Evolutionary conservation across 2,329 filamentous ascomycete genomes (phyloP).

Genomic region (Fusarium euwallaceae): DNA sequence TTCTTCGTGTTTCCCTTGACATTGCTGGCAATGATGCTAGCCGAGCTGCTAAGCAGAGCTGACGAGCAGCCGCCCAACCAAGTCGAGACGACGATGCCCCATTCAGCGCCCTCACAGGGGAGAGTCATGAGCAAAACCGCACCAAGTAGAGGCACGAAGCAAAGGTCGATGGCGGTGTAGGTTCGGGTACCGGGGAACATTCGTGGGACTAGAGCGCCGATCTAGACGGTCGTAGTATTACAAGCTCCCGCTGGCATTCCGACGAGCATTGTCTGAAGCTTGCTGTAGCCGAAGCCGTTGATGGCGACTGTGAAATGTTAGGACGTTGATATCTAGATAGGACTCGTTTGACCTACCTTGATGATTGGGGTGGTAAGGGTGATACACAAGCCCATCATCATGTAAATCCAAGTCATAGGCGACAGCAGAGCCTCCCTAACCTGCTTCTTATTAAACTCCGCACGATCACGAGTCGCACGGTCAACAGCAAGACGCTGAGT

Average conservation of each 20-base stretch:
- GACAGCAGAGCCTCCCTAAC: no score
- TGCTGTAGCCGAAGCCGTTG: no score
- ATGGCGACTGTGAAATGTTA: no score
- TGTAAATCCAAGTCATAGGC: no score
- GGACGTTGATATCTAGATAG: no score
- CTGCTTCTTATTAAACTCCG: no score
- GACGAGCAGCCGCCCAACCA: conserved; percentile 53
- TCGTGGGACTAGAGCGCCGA: conserved; percentile 55
- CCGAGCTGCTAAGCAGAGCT: neutral
- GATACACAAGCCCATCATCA: no score
- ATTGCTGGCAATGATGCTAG: conserved; percentile 45
- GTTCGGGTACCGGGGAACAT: conserved; percentile 56
- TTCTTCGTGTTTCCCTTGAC: conserved; percentile 66
- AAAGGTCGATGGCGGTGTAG: conserved; percentile 55
- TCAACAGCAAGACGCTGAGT: no score
- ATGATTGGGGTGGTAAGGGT: no score
- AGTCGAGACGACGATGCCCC: conserved; percentile 62
- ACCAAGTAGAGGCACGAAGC: conserved; percentile 59
- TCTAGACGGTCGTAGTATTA: conserved; percentile 60
- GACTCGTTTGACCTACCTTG: no score
- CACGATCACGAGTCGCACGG: no score
- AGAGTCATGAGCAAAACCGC: conserved; percentile 59
- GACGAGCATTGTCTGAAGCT: no score
- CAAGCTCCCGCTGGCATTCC: conserved; percentile 60
- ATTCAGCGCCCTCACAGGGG: conserved; percentile 51